Conservation (phyloP, 768 basidiomycete species). For the Leucocoprinus leucothites region DNA sequence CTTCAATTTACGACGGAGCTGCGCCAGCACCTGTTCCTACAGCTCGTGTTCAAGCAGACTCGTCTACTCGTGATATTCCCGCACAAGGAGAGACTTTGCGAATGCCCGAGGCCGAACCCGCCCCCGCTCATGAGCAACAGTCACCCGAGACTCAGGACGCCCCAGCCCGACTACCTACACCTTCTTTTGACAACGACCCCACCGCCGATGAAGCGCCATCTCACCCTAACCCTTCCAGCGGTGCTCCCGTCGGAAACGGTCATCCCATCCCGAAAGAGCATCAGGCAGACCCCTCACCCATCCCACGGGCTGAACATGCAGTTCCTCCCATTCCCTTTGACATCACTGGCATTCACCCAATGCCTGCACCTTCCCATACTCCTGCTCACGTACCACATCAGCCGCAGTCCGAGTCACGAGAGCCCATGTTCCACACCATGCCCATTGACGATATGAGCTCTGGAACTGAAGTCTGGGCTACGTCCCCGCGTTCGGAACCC, state of each 20-base stretch:
- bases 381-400: neutral
- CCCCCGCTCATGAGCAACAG: neutral
- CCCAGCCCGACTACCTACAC: conserved; percentile 1
- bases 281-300: neutral
- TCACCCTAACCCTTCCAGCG: neutral
- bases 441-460: conserved; percentile 3
- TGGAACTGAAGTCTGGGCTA: neutral
- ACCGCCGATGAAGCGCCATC: too few relatives aligned
- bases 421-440: conserved; percentile 3
- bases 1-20: conserved; percentile 10
- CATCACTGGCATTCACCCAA: neutral
- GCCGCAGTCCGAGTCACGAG: neutral
- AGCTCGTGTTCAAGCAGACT: neutral
- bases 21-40: neutral
- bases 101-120: neutral
- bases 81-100: neutral
- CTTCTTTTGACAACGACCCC: conserved; percentile 1
- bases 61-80: neutral
- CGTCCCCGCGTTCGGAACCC: neutral
- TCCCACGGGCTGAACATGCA: neutral
- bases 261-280: neutral
- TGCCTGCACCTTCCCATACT: conserved; percentile 1
- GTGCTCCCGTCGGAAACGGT: neutral
- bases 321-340: conserved; percentile 8
- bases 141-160: too few relatives aligned